Percentiles rank a stretch among this genome's conserved stretches.
These are phyloP conservation scores for Nidularia sp. DNA, from an alignment of 768 basidiomycete species.

Conservation along the genomic window DNA sequence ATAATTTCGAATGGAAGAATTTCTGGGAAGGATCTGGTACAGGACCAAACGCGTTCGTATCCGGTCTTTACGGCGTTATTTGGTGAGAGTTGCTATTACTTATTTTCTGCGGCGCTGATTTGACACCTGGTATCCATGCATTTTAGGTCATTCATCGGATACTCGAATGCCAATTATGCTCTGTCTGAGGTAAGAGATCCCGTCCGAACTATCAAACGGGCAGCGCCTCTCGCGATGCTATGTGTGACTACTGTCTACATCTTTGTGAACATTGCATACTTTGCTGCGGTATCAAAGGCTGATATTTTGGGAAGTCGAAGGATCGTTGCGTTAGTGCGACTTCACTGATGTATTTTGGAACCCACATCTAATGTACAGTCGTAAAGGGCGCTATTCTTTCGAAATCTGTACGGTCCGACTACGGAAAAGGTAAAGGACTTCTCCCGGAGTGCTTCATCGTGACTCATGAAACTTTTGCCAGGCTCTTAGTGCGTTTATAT, in stretches of 20 bases:
- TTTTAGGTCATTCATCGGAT: slow-evolving; percentile 66
- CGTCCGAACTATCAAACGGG: slow-evolving; percentile 64
- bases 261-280: slow-evolving; percentile 68
- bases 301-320: slow-evolving; percentile 64
- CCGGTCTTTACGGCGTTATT: slow-evolving; percentile 65
- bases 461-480: slow-evolving; percentile 13
- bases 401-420: slow-evolving; percentile 62
- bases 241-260: slow-evolving; percentile 59
- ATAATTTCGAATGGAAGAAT: slow-evolving; percentile 55
- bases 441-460: not conserved
- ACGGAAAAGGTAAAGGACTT: slow-evolving; percentile 47
- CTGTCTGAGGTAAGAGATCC: slow-evolving; percentile 70
- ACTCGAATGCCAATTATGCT: slow-evolving; percentile 72
- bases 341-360: not conserved
- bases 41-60: slow-evolving; percentile 57
- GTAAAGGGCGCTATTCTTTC: slow-evolving; percentile 64
- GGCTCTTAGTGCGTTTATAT: slow-evolving; percentile 59
- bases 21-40: slow-evolving; percentile 62
- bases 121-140: too few species aligned
- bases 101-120: not conserved
- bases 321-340: slow-evolving; percentile 58
- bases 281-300: slow-evolving; percentile 64
- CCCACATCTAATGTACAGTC: not conserved
- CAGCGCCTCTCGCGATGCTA: slow-evolving; percentile 62
- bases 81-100: slow-evolving; percentile 35